Evolutionary conservation across 257 asterid species (phyloP), one percentile per base, ranked within the genome.

Genomic region (Linderniella brevidens): DNA sequence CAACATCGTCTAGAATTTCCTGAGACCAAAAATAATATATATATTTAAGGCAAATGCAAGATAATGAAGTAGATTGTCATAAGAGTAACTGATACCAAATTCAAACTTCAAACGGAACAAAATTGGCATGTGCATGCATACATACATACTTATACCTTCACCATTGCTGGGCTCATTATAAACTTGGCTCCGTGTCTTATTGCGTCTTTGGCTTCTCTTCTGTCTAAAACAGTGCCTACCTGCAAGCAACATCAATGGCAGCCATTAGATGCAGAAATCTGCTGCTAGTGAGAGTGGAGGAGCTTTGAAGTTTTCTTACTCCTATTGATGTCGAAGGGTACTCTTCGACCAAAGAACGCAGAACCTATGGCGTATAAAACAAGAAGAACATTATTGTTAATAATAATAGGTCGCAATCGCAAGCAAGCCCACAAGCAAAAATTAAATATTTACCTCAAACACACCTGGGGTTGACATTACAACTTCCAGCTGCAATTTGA

Each of bases 161-260:
- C 80, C 62, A 67, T 68, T 50, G 74, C 92, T 65, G 95, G 95
- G 49, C 93, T 78, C 92, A 80, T 58, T 3, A 85, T 76, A 67
- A 85, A 85, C 70, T 80, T 85, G 54, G 93, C 95, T 63, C 95
- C 95, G 46, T 52, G 19, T 8, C 59, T 58, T 14, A 80, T 38
- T 9, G 95, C 86, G 51, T 54, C 50, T 56, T 65, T 68, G 13
- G 87, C 93, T 39, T 68, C 79, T 55, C 16, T 56, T 46, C 62
- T 64, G 57, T 70, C 62, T 55, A 80, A 64, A 41, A 84, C 78
- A 29, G 93, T 84, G 49, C 95, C 95, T 48, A 73, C 80, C 95
- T 84, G 63, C 56, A 74, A 50, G 9, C 41, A n/a, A n/a, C n/a
- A n/a, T n/a, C 4, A 37, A 35, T 38, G 53, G 15, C 41, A 35